A percentile compares a stretch with the other conserved stretches of the same genome.
Evolutionary conservation across 1,139 yeast species (phyloP).

Genomic region (Entelexis paramagnoliae): DNA sequence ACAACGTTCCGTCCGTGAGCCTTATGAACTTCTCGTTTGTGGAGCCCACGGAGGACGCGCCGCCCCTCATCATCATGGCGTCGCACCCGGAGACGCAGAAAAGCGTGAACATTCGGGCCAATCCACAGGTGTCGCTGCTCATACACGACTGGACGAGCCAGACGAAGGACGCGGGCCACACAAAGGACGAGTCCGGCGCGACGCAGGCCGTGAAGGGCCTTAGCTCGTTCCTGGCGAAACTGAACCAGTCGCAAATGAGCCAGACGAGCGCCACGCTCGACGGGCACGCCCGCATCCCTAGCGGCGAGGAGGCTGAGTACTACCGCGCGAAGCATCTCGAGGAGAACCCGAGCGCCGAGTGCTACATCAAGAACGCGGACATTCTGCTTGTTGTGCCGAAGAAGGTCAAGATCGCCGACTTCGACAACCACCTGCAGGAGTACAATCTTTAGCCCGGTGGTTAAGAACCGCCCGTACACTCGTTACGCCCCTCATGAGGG

Average conservation of each 20-base stretch:
- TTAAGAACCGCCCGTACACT: background rate
- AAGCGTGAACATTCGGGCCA: constrained; percentile 51
- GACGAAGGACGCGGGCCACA: constrained; percentile 16
- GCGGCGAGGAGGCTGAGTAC: constrained; percentile 37
- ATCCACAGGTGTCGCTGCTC: constrained; percentile 66
- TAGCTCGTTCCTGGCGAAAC: constrained; percentile 52
- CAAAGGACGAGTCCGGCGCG: constrained; percentile 25
- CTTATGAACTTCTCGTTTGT: constrained; percentile 78
- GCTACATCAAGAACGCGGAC: constrained; percentile 57
- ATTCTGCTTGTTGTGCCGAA: constrained; percentile 54
- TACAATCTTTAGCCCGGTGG: constrained; percentile 4
- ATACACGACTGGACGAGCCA: constrained; percentile 53
- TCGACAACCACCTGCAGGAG: constrained; percentile 47
- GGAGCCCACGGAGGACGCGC: constrained; percentile 32
- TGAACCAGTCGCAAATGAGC: constrained; percentile 60
- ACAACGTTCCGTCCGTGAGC: constrained; percentile 68
- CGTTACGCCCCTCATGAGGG: too few relatives aligned
- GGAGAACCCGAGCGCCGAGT: constrained; percentile 49
- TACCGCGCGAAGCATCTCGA: constrained; percentile 51
- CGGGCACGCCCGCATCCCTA: constrained; percentile 58
- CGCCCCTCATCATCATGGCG: constrained; percentile 51
- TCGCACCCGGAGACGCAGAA: constrained; percentile 62
- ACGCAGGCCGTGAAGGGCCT: constrained; percentile 30
- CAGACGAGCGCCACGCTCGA: constrained; percentile 57
- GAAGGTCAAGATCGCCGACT: constrained; percentile 72